A percentile compares a stretch with the other conserved stretches of the same genome.
These are phyloP conservation scores for Talinum fruticosum DNA, from an alignment of 148 eudicot genomes.

Conservation along the genomic window DNA sequence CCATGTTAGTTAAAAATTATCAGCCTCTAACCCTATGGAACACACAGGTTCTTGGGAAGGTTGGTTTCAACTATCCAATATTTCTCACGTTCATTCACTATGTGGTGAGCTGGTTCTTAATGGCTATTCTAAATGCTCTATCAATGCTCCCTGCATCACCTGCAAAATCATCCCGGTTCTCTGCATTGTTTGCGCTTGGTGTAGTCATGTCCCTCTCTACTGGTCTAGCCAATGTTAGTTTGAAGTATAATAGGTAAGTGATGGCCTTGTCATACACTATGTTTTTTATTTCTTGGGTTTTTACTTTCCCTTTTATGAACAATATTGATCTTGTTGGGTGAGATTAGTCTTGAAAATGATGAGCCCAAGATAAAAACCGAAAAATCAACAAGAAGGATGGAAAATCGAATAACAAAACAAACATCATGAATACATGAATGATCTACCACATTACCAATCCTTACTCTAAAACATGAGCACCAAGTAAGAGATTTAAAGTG, in stretches of 20 bases:
- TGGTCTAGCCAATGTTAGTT: constrained; percentile 94
- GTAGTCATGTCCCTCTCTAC: constrained; percentile 89
- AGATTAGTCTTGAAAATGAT: no score
- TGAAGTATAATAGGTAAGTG: constrained; percentile 83
- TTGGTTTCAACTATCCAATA: constrained; percentile 88
- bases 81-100: constrained; percentile 87
- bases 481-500: no score
- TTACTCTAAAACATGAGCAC: no score
- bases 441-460: no score
- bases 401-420: no score
- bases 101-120: constrained; percentile 74
- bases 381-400: no score
- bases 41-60: constrained; percentile 69
- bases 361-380: no score
- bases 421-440: no score
- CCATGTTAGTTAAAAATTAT: background rate
- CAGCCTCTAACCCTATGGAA: background rate
- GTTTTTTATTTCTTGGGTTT: background rate
- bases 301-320: constrained; percentile 4
- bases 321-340: no score
- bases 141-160: constrained; percentile 73
- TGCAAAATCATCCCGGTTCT: constrained; percentile 61
- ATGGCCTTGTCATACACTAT: background rate
- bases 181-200: constrained; percentile 75
- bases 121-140: constrained; percentile 70